A percentile compares a stretch with the other conserved stretches of the same genome.
Conservation (phyloP, 129 eudicot species). For the Chrysanthemum lavandulifolium region DNA sequence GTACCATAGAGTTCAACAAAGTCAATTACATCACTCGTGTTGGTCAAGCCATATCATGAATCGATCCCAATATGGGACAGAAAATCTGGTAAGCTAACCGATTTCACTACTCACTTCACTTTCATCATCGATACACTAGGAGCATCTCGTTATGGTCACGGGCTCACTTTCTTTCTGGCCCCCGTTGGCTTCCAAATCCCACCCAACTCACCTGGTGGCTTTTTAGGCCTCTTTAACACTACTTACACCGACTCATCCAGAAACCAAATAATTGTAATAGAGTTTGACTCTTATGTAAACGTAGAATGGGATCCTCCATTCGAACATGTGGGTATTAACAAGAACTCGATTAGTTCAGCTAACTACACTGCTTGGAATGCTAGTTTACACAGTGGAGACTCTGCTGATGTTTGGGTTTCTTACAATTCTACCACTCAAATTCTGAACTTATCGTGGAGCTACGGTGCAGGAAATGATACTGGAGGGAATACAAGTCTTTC, state of each 20-base stretch:
- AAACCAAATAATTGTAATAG: slow-evolving; percentile 42
- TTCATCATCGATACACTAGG: slow-evolving; percentile 34
- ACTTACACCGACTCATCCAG: slow-evolving; percentile 30
- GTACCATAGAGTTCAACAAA: slow-evolving; percentile 38
- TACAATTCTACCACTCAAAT: slow-evolving; percentile 37
- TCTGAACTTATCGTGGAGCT: slow-evolving; percentile 39
- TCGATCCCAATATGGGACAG: slow-evolving; percentile 44
- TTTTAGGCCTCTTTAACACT: slow-evolving; percentile 46
- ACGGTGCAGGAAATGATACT: slow-evolving; percentile 25
- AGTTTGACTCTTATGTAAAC: slow-evolving; percentile 46
- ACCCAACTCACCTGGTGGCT: slow-evolving; percentile 54
- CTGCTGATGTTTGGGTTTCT: slow-evolving; percentile 40
- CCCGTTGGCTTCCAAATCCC: slow-evolving; percentile 46
- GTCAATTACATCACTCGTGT: slow-evolving; percentile 36
- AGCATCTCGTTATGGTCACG: slow-evolving; percentile 25
- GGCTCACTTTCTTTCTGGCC: slow-evolving; percentile 53
- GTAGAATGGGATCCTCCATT: slow-evolving; percentile 39
- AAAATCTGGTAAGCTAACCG: slow-evolving; percentile 28
- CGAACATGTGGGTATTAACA: slow-evolving; percentile 52
- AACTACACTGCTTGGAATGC: slow-evolving; percentile 42
- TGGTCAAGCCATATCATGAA: slow-evolving; percentile 42
- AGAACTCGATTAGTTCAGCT: slow-evolving; percentile 35
- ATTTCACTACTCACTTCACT: slow-evolving; percentile 50
- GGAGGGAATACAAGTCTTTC: slow-evolving; percentile 28
- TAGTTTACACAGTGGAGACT: slow-evolving; percentile 42